Conservation (phyloP, 306 rosid species). For the Cucurbita argyrosperma region DNA sequence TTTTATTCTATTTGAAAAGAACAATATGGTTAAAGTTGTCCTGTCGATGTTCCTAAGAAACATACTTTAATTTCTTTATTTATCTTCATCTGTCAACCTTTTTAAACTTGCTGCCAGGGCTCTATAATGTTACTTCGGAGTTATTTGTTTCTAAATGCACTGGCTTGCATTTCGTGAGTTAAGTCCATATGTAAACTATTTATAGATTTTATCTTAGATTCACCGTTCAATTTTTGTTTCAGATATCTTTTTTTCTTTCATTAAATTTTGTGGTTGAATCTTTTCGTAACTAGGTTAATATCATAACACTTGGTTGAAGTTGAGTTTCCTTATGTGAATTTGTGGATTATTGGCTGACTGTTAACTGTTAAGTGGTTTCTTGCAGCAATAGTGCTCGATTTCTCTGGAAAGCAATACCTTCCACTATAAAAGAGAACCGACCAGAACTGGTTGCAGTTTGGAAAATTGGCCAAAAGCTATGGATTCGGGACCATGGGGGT, state of each 20-base stretch:
- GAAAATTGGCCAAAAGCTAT: constrained; percentile 68
- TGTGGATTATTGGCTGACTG: neutral
- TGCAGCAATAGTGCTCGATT: constrained; percentile 83
- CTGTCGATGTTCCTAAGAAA: neutral
- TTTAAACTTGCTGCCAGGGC: neutral
- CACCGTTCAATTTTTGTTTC: neutral
- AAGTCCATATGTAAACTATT: too few species aligned
- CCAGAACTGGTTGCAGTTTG: constrained; percentile 64
- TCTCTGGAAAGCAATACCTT: constrained; percentile 76
- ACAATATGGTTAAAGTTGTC: neutral
- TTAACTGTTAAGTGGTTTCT: constrained; percentile 17
- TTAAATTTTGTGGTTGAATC: neutral
- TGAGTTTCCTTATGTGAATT: neutral
- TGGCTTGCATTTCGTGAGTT: neutral
- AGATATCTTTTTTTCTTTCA: neutral
- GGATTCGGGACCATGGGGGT: constrained; percentile 55
- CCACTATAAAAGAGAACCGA: constrained; percentile 46
- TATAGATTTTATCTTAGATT: too few species aligned
- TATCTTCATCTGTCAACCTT: too few species aligned
- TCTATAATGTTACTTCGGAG: neutral
- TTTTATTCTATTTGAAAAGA: neutral
- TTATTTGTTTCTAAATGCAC: neutral
- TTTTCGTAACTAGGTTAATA: neutral
- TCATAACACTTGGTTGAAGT: neutral
- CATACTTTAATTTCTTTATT: too few species aligned